A percentile compares a stretch with the other conserved stretches of the same genome.
Evolutionary conservation across 164 flowering plant genomes (phyloP).

Genomic region (Liquidambar formosana): DNA sequence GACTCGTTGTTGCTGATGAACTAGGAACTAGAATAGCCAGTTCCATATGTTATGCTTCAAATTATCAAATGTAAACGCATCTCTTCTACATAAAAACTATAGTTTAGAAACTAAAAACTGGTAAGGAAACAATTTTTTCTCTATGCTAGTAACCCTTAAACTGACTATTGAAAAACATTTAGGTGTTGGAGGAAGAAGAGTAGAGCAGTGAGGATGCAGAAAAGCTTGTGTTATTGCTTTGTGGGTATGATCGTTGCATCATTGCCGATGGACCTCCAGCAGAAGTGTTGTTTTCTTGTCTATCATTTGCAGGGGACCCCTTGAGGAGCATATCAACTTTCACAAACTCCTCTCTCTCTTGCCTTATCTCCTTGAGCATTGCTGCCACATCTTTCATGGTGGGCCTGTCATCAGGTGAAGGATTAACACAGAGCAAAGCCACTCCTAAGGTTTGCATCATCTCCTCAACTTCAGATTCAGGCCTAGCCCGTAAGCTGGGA

Average conservation of each 20-base stretch:
- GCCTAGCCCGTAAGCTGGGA: conserved; percentile 40
- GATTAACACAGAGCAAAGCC: conserved; percentile 74
- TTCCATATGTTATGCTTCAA: conserved; percentile 2
- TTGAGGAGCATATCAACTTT: conserved; percentile 63
- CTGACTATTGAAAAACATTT: conserved; percentile 13
- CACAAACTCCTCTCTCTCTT: conserved; percentile 61
- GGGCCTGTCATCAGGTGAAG: conserved; percentile 81
- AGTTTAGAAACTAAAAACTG: conserved; percentile 1
- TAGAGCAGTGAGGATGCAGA: conserved; percentile 68
- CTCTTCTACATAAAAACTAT: conserved; percentile 17
- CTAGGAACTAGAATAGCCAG: too few relatives aligned
- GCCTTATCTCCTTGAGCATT: conserved; percentile 88
- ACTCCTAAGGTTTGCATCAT: conserved; percentile 92
- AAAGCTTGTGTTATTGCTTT: conserved; percentile 68
- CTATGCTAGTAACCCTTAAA: too few relatives aligned
- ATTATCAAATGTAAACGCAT: conserved; percentile 9
- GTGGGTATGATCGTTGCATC: conserved; percentile 24
- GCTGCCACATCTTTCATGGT: conserved; percentile 95
- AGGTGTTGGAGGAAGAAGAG: conserved; percentile 55
- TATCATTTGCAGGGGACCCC: conserved; percentile 34
- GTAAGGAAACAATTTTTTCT: conserved; percentile 3
- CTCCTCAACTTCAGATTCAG: conserved; percentile 70
- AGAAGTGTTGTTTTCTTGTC: conserved; percentile 24
- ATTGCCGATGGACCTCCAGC: conserved; percentile 25
- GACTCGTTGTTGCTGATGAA: too few relatives aligned